A percentile compares a stretch with the other conserved stretches of the same genome.
phyloP scores from a whole-genome alignment of 805 yeast species.

The Kodamaea kaohsiungensis region DNA sequence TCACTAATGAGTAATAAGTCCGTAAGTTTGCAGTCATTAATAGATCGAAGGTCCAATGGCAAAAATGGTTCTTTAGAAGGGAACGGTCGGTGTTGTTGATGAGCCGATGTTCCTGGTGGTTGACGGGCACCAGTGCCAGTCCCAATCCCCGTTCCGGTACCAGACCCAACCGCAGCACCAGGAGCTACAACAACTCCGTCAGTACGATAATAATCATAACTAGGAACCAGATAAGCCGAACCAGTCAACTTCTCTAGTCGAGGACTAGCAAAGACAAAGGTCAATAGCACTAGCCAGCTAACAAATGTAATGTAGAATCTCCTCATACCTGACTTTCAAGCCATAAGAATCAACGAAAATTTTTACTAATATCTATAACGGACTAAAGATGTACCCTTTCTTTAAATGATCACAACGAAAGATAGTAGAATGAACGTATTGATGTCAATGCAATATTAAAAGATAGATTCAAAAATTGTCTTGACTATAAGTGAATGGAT shows the following conservation, averaged over 20 bases:
- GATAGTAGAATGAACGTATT: not conserved
- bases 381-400: not conserved
- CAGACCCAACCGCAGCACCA: not conserved
- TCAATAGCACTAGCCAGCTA: conserved; percentile 8
- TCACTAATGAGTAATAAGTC: conserved; percentile 72
- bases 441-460: not conserved
- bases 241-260: conserved; percentile 23
- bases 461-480: not conserved
- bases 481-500: not conserved
- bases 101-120: conserved; percentile 2
- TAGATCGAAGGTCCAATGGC: conserved; percentile 40
- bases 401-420: not conserved
- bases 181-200: conserved; percentile 3
- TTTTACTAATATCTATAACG: not conserved
- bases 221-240: not conserved
- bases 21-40: conserved; percentile 51
- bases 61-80: conserved; percentile 19
- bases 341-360: not conserved
- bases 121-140: not conserved
- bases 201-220: conserved; percentile 5
- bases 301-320: conserved; percentile 3
- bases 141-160: not conserved
- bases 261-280: conserved; percentile 16
- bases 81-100: not conserved
- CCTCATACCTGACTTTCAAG: conserved; percentile 1